Conservation (phyloP, 352 stramenopile genomes). For the Heterotrichella gracilis region DNA sequence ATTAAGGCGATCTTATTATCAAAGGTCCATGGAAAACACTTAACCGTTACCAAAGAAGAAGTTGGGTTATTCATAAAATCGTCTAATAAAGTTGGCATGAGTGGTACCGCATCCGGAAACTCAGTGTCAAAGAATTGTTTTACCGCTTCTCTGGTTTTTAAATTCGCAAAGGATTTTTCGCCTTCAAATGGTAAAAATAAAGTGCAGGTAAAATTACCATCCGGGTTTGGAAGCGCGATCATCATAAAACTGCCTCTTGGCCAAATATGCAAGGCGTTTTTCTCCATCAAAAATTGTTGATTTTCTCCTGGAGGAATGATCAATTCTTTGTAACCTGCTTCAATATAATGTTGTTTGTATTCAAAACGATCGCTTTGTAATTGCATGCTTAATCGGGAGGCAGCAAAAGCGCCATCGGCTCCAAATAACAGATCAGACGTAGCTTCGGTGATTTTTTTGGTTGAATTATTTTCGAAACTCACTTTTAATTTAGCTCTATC, state of each 20-base stretch:
- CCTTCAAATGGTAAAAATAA: constrained; percentile 18
- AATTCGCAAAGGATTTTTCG: not conserved
- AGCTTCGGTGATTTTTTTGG: not conserved
- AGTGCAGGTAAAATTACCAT: constrained; percentile 23
- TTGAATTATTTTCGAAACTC: not conserved
- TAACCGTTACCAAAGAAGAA: constrained; percentile 20
- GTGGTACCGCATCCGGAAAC: constrained; percentile 20
- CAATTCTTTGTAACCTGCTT: constrained; percentile 24
- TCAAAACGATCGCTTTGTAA: constrained; percentile 15
- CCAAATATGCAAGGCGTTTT: constrained; percentile 24
- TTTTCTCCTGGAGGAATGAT: constrained; percentile 14
- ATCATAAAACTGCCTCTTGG: constrained; percentile 24
- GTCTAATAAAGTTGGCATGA: constrained; percentile 17
- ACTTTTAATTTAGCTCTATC: not conserved
- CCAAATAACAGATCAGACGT: constrained; percentile 19
- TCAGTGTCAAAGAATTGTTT: constrained; percentile 18
- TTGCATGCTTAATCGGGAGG: constrained; percentile 19
- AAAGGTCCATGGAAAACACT: constrained; percentile 20
- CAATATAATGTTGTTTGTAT: constrained; percentile 20
- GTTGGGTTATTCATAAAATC: constrained; percentile 20
- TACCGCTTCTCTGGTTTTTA: constrained; percentile 14
- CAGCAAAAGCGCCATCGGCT: constrained; percentile 22
- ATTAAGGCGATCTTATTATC: constrained; percentile 17
- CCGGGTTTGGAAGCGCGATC: constrained; percentile 23
- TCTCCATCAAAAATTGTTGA: constrained; percentile 8